These are phyloP conservation scores for Saccharomyces mikatae DNA, from an alignment of 805 yeast genomes.

Conservation along the genomic window DNA sequence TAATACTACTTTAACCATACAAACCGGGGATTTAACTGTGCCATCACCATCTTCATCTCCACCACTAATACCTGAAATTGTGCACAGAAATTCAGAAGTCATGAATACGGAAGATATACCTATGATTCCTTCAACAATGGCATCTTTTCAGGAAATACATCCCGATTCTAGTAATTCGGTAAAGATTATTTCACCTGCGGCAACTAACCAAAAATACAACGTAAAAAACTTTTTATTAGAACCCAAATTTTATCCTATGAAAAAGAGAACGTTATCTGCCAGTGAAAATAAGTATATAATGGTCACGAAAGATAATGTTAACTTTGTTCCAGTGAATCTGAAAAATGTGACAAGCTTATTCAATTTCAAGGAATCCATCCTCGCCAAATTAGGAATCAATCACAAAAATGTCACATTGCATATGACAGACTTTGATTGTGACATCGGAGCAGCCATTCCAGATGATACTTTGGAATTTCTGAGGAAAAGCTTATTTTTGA, in stretches of 20 bases:
- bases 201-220: slow-evolving; percentile 2
- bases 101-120: neutral
- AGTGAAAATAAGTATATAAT: slow-evolving; percentile 36
- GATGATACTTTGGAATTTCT: slow-evolving; percentile 38
- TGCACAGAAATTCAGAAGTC: neutral
- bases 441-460: slow-evolving; percentile 49
- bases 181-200: neutral
- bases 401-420: slow-evolving; percentile 36
- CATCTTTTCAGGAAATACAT: neutral
- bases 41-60: slow-evolving; percentile 5
- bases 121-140: neutral
- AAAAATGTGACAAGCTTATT: slow-evolving; percentile 25
- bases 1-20: neutral
- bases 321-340: slow-evolving; percentile 44
- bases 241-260: slow-evolving; percentile 33
- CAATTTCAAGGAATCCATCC: slow-evolving; percentile 35
- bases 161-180: neutral
- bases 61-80: neutral
- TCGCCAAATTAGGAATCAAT: slow-evolving; percentile 29
- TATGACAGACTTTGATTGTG: slow-evolving; percentile 60
- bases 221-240: slow-evolving; percentile 23
- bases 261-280: slow-evolving; percentile 15
- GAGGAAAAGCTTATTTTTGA: slow-evolving; percentile 30
- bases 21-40: neutral
- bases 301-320: slow-evolving; percentile 54